A percentile compares a stretch with the other conserved stretches of the same genome.
These are phyloP conservation scores for Alternaria hordeiaustralica DNA, from an alignment of 2,329 filamentous ascomycete genomes.

Conservation along the genomic window DNA sequence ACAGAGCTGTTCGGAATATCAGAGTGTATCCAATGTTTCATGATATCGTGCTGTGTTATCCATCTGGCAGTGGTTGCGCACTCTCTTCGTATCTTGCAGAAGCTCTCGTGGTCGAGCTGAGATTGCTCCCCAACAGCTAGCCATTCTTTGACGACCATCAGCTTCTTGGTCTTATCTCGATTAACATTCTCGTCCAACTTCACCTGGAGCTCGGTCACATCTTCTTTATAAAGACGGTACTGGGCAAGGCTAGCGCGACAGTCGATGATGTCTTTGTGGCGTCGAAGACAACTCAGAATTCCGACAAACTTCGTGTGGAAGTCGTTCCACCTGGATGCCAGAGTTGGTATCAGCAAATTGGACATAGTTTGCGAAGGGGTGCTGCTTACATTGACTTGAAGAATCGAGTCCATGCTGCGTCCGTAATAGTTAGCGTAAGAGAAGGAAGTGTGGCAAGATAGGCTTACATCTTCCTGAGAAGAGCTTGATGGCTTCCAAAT, in stretches of 20 bases:
- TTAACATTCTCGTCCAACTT: not conserved
- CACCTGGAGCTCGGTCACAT: not conserved
- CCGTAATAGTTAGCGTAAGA: too few species aligned
- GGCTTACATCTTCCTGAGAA: too few species aligned
- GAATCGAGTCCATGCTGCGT: not conserved
- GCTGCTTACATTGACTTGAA: not conserved
- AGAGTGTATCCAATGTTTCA: not conserved
- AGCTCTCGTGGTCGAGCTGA: not conserved
- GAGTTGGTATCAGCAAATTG: too few species aligned
- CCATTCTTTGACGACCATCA: not conserved
- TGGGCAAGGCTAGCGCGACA: not conserved
- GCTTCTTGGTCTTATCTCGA: not conserved
- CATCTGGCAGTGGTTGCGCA: not conserved
- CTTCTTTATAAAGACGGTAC: not conserved
- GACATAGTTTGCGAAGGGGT: too few species aligned
- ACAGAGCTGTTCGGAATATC: not conserved
- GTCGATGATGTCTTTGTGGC: not conserved
- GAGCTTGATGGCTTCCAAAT: too few species aligned
- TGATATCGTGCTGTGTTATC: not conserved
- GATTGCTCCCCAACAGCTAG: not conserved
- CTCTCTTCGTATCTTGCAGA: not conserved
- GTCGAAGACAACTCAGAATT: not conserved
- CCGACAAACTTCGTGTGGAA: not conserved
- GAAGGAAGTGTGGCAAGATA: too few species aligned
- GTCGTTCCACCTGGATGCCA: not conserved